phyloP scores from a whole-genome alignment of 345 rosid species.

The Excoecaria agallocha region DNA sequence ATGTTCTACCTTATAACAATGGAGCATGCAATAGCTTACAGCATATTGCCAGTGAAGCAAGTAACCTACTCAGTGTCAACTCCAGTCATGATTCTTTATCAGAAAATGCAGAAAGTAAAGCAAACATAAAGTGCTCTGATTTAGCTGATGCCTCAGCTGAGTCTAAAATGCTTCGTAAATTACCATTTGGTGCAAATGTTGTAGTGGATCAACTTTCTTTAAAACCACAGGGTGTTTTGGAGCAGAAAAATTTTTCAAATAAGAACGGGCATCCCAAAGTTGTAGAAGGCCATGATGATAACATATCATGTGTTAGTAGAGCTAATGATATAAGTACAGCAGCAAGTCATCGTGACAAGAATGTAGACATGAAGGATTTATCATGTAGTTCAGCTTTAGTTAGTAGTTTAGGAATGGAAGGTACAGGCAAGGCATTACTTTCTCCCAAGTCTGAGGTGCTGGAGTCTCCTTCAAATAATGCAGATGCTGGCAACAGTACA shows the following conservation, averaged over 20 bases:
- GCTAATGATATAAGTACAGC: slow-evolving; percentile 30
- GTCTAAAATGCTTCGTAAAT: slow-evolving; percentile 34
- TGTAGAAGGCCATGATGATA: slow-evolving; percentile 60
- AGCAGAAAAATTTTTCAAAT: slow-evolving; percentile 33
- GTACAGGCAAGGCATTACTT: slow-evolving; percentile 34
- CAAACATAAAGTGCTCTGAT: slow-evolving; percentile 40
- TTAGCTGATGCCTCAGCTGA: slow-evolving; percentile 39
- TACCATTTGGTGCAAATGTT: slow-evolving; percentile 29
- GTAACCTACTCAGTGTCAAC: slow-evolving; percentile 46
- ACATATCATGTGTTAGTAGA: slow-evolving; percentile 44
- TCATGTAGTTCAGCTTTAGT: slow-evolving; percentile 39
- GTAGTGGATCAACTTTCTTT: slow-evolving; percentile 31
- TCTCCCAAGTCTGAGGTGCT: slow-evolving; percentile 33
- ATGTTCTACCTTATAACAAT: slow-evolving; percentile 25
- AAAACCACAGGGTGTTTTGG: slow-evolving; percentile 31
- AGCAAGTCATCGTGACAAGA: slow-evolving; percentile 29
- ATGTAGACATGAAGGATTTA: slow-evolving; percentile 41
- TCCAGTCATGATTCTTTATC: slow-evolving; percentile 57
- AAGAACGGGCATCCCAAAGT: slow-evolving; percentile 36
- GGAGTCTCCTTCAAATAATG: slow-evolving; percentile 33
- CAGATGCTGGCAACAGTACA: slow-evolving; percentile 22
- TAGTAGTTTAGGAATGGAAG: slow-evolving; percentile 43
- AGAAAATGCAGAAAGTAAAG: slow-evolving; percentile 63
- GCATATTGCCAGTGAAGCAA: slow-evolving; percentile 55
- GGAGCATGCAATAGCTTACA: slow-evolving; percentile 35